Percentiles rank a stretch among this genome's conserved stretches.
These are phyloP conservation scores for Tuber umbilicatum DNA, from an alignment of 495 filamentous ascomycete species.

Conservation along the genomic window DNA sequence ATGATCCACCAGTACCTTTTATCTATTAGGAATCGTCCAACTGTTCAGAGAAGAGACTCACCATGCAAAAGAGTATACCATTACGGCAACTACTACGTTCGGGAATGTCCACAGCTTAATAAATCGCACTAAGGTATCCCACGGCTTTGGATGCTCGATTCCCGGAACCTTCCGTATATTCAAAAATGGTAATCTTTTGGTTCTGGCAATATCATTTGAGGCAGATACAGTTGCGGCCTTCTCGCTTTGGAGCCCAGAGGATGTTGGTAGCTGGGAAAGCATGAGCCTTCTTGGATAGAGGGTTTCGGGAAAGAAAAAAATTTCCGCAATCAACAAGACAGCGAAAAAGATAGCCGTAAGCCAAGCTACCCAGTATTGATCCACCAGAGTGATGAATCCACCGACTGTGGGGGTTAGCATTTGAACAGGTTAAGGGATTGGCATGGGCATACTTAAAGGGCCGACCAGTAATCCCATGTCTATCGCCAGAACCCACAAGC, in stretches of 20 bases:
- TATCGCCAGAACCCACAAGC: slow-evolving; percentile 57
- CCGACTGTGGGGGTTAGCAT: slow-evolving; percentile 46
- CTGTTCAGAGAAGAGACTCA: slow-evolving; percentile 3
- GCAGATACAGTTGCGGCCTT: slow-evolving; percentile 24
- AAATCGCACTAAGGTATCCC: slow-evolving; percentile 49
- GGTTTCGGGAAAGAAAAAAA: slow-evolving; percentile 55
- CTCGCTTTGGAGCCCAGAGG: slow-evolving; percentile 27
- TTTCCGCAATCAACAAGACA: slow-evolving; percentile 48
- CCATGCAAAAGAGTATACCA: slow-evolving; percentile 54
- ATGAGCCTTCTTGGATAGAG: slow-evolving; percentile 54
- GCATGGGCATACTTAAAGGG: slow-evolving; percentile 44
- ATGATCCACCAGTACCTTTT: slow-evolving; percentile 57
- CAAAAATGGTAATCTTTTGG: slow-evolving; percentile 49
- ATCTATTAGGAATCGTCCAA: not conserved
- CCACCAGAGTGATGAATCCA: slow-evolving; percentile 52
- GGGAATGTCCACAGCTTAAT: slow-evolving; percentile 49
- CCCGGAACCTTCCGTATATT: slow-evolving; percentile 52
- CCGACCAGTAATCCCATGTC: slow-evolving; percentile 54
- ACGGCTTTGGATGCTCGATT: slow-evolving; percentile 51
- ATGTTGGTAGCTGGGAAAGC: slow-evolving; percentile 42
- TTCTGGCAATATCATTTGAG: slow-evolving; percentile 43
- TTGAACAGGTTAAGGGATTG: slow-evolving; percentile 2
- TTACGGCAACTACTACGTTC: slow-evolving; percentile 47
- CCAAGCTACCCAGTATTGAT: slow-evolving; percentile 55
- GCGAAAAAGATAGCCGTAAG: slow-evolving; percentile 55